Evolutionary conservation across 2,329 filamentous ascomycete genomes (phyloP).

Genomic region (Penicillium sp.): DNA sequence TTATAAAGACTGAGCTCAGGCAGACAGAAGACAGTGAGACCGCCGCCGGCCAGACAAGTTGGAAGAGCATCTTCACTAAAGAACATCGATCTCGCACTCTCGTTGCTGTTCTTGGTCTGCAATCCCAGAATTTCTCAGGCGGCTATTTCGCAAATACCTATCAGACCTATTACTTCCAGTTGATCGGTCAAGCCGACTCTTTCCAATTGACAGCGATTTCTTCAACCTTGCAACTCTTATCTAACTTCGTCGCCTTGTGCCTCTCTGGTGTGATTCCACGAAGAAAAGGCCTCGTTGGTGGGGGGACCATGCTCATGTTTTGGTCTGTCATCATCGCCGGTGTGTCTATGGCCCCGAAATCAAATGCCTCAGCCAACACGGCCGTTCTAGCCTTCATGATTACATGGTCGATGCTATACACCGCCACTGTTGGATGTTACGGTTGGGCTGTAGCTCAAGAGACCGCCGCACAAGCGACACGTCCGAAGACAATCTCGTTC

Average conservation of each 20-base stretch:
- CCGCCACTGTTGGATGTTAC: slow-evolving; percentile 5
- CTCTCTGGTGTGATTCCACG: slow-evolving; percentile 8
- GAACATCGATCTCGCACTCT: slow-evolving; percentile 11
- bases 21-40: slow-evolving; percentile 4
- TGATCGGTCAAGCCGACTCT: slow-evolving; percentile 9
- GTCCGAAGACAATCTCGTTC: slow-evolving; percentile 9
- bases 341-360: slow-evolving; percentile 5
- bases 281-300: slow-evolving; percentile 6
- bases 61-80: slow-evolving; percentile 7
- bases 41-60: slow-evolving; percentile 4
- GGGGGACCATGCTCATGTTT: slow-evolving; percentile 4
- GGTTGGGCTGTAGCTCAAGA: slow-evolving; percentile 8
- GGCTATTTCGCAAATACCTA: slow-evolving; percentile 12
- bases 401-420: slow-evolving; percentile 12
- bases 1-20: slow-evolving; percentile 1
- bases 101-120: slow-evolving; percentile 10
- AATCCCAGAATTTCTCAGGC: slow-evolving; percentile 9
- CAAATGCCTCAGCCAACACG: slow-evolving; percentile 6
- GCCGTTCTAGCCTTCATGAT: slow-evolving; percentile 11
- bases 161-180: slow-evolving; percentile 11
- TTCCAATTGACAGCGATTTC: slow-evolving; percentile 11
- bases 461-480: slow-evolving; percentile 6
- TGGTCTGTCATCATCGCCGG: slow-evolving; percentile 1
- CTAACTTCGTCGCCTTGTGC: slow-evolving; percentile 9
- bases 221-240: slow-evolving; percentile 4